Evolutionary conservation across 164 flowering plant species (phyloP).

Genomic region (Warburgia ugandensis): DNA sequence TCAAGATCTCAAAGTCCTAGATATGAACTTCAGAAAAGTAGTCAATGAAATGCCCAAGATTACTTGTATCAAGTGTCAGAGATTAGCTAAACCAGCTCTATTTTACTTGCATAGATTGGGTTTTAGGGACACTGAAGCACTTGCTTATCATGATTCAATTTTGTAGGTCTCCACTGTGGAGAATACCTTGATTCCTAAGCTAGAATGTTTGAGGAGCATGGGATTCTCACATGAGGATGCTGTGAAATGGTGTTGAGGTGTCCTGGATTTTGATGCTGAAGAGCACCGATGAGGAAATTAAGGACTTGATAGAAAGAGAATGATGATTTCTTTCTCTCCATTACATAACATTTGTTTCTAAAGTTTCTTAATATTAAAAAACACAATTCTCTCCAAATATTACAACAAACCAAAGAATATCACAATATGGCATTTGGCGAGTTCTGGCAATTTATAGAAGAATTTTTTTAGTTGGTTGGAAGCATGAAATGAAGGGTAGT

Average conservation of each 20-base stretch:
- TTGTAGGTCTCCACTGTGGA: slow-evolving; percentile 82
- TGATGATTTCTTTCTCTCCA: too few species aligned
- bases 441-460: too few species aligned
- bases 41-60: slow-evolving; percentile 83
- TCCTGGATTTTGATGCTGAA: slow-evolving; percentile 66
- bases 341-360: too few species aligned
- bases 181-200: slow-evolving; percentile 69
- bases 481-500: too few species aligned
- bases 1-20: slow-evolving; percentile 61
- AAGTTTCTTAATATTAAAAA: too few species aligned
- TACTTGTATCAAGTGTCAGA: slow-evolving; percentile 46
- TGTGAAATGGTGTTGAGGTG: slow-evolving; percentile 77
- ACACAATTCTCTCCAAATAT: too few species aligned
- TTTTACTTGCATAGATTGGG: slow-evolving; percentile 74
- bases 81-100: slow-evolving; percentile 75
- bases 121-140: slow-evolving; percentile 44
- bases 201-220: slow-evolving; percentile 42
- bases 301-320: slow-evolving; percentile 28
- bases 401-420: too few species aligned
- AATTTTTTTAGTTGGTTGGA: too few species aligned
- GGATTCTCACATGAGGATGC: slow-evolving; percentile 56
- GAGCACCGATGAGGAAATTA: slow-evolving; percentile 70
- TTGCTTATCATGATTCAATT: slow-evolving; percentile 70
- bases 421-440: too few species aligned
- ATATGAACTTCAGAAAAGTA: slow-evolving; percentile 40